A percentile compares a stretch with the other conserved stretches of the same genome.
These are phyloP conservation scores for Scheffersomyces quercinus DNA, from an alignment of 1,139 yeast genomes.

Conservation along the genomic window DNA sequence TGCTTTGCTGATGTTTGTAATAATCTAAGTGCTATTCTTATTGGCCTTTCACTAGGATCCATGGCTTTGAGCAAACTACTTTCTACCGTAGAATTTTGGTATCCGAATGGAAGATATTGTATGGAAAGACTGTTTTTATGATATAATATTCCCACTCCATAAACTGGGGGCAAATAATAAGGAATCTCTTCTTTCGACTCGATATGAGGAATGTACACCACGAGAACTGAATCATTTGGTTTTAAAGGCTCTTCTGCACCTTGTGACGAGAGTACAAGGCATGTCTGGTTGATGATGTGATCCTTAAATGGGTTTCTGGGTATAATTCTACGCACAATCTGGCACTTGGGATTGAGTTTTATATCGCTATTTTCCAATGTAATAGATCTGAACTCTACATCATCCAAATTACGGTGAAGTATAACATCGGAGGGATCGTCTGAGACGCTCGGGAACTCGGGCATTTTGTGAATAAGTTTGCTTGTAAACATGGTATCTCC, in stretches of 20 bases:
- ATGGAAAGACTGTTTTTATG: constrained; percentile 59
- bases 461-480: constrained; percentile 33
- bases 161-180: constrained; percentile 81
- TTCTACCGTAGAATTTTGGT: constrained; percentile 18
- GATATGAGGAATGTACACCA: constrained; percentile 79
- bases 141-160: constrained; percentile 75
- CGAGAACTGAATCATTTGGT: constrained; percentile 46
- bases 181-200: constrained; percentile 65
- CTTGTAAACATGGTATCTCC: constrained; percentile 38
- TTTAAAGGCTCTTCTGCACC: constrained; percentile 7
- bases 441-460: constrained; percentile 29
- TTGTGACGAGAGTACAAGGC: constrained; percentile 47
- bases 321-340: constrained; percentile 73
- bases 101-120: constrained; percentile 71
- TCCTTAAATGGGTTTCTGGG: constrained; percentile 92
- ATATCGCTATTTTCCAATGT: constrained; percentile 35
- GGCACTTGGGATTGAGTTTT: constrained; percentile 40
- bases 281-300: constrained; percentile 79
- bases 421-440: constrained; percentile 26
- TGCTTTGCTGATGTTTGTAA: constrained; percentile 81
- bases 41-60: constrained; percentile 57
- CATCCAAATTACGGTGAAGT: constrained; percentile 53
- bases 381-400: constrained; percentile 49
- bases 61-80: constrained; percentile 29
- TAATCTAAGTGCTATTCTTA: constrained; percentile 79